Evolutionary conservation across 179 eudicot genomes (phyloP), one percentile per base, ranked within the genome.

Genomic region (Kewa caespitosa): DNA sequence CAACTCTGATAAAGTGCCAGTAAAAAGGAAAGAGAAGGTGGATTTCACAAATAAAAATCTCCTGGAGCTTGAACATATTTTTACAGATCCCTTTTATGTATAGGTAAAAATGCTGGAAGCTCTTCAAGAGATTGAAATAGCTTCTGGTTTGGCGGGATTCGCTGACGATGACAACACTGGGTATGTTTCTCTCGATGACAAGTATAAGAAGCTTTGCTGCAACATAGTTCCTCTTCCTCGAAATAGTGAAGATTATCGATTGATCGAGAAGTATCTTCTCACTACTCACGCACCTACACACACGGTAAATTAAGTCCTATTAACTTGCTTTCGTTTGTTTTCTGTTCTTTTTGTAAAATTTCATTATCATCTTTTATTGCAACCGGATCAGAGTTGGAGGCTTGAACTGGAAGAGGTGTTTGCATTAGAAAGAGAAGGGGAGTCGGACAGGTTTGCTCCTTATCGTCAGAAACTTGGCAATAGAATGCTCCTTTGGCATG

Each of bases 31-130:
- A n/a, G n/a, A n/a, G n/a, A n/a, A n/a, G n/a, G n/a, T n/a, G n/a
- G n/a, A n/a, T n/a, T n/a, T n/a, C n/a, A n/a, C n/a, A n/a, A n/a
- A n/a, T n/a, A n/a, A n/a, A n/a, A n/a, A n/a, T n/a, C 32, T 38
- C 61, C 28, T 69, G 46, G 18, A 60, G 36, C 32, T 27, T 70
- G 27, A 38, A 34, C 36, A 15, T 76, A 61, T n/a, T 22, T 72
- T 32, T 46, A 28, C 34, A 30, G 38, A 31, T 68, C 38, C n/a
- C n/a, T n/a, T n/a, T n/a, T n/a, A n/a, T n/a, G n/a, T n/a, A 57
- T 79, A 94, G 99, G 96, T 96, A 73, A 94, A 93, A 91, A 96
- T 96, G 98, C 72, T 96, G 43, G 99, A 96, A 88, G 99, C 99
- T 72, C 99, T 93, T 63, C 99, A 96, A 76, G 98, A 96, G 73